A percentile compares a stretch with the other conserved stretches of the same genome.
phyloP scores from a whole-genome alignment of 2,329 filamentous ascomycete genomes.

The Pseudocercospora fijiensis region DNA sequence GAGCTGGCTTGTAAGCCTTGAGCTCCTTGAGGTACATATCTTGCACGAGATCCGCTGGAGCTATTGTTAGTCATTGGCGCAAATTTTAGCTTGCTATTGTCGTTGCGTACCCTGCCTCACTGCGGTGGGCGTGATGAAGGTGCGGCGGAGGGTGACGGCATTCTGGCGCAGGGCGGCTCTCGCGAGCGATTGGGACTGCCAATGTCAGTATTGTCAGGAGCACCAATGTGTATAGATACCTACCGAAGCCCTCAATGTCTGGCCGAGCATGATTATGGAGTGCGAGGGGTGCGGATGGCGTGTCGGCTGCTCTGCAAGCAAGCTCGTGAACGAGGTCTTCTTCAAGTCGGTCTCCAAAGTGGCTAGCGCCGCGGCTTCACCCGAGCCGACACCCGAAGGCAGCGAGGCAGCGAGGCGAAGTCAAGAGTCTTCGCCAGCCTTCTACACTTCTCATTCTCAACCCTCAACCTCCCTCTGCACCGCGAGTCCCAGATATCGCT shows the following conservation, averaged over 20 bases:
- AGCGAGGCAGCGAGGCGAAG: not conserved
- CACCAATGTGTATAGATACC: conserved; percentile 16
- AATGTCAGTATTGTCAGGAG: conserved; percentile 27
- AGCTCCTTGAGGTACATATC: conserved; percentile 97
- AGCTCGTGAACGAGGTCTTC: conserved; percentile 8
- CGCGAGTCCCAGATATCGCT: conserved; percentile 11
- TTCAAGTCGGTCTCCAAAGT: conserved; percentile 1
- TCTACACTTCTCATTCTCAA: conserved; percentile 5
- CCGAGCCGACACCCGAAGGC: not conserved
- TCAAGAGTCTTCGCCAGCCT: conserved; percentile 4
- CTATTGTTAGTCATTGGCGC: conserved; percentile 11
- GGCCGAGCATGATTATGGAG: conserved; percentile 56
- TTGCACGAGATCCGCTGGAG: conserved; percentile 88
- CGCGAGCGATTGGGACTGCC: conserved; percentile 60
- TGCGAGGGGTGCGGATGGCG: conserved; percentile 1
- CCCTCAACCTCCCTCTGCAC: conserved; percentile 21
- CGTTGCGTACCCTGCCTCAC: conserved; percentile 58
- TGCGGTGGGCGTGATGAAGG: conserved; percentile 62
- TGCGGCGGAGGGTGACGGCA: conserved; percentile 56
- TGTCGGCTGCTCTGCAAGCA: conserved; percentile 1
- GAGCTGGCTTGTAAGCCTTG: conserved; percentile 86
- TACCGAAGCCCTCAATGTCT: conserved; percentile 63
- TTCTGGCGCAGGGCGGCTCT: conserved; percentile 59
- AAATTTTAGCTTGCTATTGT: conserved; percentile 18
- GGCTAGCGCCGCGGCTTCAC: not conserved